Evolutionary conservation across 805 yeast species (phyloP).

Genomic region (Wickerhamiella musiphila): DNA sequence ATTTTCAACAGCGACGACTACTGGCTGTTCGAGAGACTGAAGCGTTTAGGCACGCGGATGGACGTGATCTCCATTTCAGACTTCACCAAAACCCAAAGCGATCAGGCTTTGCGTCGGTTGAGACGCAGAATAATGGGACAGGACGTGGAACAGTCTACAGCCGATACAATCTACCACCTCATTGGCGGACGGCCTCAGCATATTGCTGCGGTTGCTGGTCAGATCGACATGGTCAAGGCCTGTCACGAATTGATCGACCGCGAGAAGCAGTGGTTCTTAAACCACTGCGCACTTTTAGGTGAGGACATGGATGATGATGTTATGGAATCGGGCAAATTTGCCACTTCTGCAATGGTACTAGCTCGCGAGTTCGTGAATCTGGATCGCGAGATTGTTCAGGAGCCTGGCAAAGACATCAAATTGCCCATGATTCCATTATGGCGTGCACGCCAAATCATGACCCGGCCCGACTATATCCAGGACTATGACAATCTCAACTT

Average conservation of each 20-base stretch:
- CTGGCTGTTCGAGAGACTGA: conserved; percentile 69
- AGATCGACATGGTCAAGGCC: conserved; percentile 28
- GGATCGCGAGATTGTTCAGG: conserved; percentile 26
- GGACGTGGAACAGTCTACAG: conserved; percentile 24
- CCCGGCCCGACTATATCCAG: conserved; percentile 66
- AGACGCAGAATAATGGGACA: conserved; percentile 27
- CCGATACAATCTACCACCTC: conserved; percentile 42
- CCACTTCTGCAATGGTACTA: conserved; percentile 54
- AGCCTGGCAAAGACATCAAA: conserved; percentile 11
- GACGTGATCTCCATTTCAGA: conserved; percentile 53
- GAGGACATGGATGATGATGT: conserved; percentile 77
- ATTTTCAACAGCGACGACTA: conserved; percentile 70
- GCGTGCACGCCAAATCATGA: conserved; percentile 75
- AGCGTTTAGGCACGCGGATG: conserved; percentile 51
- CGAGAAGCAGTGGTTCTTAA: conserved; percentile 73
- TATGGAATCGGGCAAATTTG: conserved; percentile 65
- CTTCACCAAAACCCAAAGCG: conserved; percentile 36
- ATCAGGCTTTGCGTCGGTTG: conserved; percentile 34
- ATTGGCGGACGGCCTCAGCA: conserved; percentile 82
- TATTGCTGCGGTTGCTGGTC: conserved; percentile 36
- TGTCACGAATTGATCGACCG: conserved; percentile 57
- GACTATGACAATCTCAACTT: conserved; percentile 57
- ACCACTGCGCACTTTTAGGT: conserved; percentile 66
- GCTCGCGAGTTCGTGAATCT: conserved; percentile 56
- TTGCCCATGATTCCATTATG: conserved; percentile 65